These are phyloP conservation scores for Phialophora chinensis DNA, from an alignment of 2,329 filamentous ascomycete species.

Conservation along the genomic window DNA sequence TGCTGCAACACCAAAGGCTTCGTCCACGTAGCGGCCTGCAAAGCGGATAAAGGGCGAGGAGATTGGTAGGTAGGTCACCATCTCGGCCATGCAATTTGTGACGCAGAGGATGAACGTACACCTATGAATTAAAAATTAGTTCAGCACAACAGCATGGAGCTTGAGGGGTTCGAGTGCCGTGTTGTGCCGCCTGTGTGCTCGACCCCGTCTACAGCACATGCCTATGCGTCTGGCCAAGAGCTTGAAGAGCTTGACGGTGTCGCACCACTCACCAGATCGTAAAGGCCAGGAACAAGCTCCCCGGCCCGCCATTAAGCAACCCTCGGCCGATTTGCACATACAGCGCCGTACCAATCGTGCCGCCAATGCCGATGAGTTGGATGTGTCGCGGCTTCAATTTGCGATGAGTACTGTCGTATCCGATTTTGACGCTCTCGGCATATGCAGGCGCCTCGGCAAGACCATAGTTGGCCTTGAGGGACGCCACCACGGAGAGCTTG, in stretches of 20 bases:
- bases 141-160: neutral
- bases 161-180: neutral
- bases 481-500: constrained; percentile 35
- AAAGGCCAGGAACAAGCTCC: constrained; percentile 53
- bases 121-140: constrained; percentile 41
- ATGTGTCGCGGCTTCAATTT: constrained; percentile 54
- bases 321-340: constrained; percentile 52
- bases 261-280: constrained; percentile 51
- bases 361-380: constrained; percentile 55
- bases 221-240: neutral
- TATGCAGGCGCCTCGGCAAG: constrained; percentile 24
- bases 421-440: constrained; percentile 25
- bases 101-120: constrained; percentile 53
- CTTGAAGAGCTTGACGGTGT: neutral
- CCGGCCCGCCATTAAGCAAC: constrained; percentile 51
- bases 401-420: constrained; percentile 39
- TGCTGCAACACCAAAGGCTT: constrained; percentile 54
- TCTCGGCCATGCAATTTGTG: constrained; percentile 57
- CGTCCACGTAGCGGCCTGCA: constrained; percentile 56
- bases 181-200: neutral
- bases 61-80: constrained; percentile 58
- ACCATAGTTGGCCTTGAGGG: constrained; percentile 38
- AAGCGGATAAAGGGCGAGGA: constrained; percentile 55
- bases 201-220: neutral
- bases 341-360: constrained; percentile 52